Evolutionary conservation across 208 protist genomes (phyloP).

Genomic region (Leishmania arabica): DNA sequence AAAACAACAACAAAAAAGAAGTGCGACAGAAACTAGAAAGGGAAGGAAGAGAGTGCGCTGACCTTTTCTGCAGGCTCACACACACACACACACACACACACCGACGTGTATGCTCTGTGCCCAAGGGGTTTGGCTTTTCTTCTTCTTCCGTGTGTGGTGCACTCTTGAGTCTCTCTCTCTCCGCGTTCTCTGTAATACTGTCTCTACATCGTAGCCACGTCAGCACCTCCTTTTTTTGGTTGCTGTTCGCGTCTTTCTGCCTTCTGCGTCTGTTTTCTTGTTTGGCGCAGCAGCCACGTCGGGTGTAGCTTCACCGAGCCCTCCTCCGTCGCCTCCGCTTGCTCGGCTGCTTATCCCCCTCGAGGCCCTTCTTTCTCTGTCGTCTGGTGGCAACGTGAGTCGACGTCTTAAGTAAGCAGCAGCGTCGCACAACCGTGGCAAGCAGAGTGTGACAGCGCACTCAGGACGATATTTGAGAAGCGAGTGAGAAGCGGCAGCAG

Average conservation of each 20-base stretch:
- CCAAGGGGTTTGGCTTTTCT: background rate
- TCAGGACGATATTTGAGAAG: background rate
- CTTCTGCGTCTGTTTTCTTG: background rate
- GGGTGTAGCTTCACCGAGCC: too few species aligned
- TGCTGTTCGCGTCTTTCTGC: background rate
- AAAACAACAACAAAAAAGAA: background rate
- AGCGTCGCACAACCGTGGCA: background rate
- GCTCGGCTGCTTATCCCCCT: background rate
- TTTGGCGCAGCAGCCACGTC: background rate
- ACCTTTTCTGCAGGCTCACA: background rate
- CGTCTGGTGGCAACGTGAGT: background rate
- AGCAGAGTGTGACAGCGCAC: background rate
- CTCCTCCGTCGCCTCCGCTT: background rate
- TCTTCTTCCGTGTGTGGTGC: background rate
- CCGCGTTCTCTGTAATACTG: background rate
- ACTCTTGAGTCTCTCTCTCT: background rate
- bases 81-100: background rate
- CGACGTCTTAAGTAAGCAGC: background rate
- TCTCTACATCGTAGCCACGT: background rate
- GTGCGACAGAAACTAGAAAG: too few species aligned
- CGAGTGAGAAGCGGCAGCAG: background rate
- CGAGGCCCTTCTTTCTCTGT: constrained; percentile 1
- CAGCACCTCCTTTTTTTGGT: background rate
- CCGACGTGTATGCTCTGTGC: background rate
- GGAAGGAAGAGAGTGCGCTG: background rate